Conservation (phyloP, 306 rosid species). For the Lablab purpureus region DNA sequence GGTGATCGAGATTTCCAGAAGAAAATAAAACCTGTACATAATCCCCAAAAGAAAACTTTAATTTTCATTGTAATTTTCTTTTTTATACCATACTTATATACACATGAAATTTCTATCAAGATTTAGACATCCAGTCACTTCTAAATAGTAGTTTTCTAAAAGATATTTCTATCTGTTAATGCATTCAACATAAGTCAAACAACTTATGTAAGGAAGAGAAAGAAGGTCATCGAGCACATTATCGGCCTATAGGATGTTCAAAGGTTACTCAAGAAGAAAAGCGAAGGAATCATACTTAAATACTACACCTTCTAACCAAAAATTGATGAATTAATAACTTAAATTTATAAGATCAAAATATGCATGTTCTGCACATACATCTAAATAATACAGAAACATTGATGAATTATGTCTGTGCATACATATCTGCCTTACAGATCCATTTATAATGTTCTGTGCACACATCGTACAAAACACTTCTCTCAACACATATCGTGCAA, state of each 20-base stretch:
- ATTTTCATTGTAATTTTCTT: background rate
- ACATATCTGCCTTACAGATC: too few species aligned
- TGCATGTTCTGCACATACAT: background rate
- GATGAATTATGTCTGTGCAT: too few species aligned
- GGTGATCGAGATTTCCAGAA: slow-evolving; percentile 66
- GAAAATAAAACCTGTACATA: slow-evolving; percentile 71
- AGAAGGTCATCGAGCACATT: slow-evolving; percentile 7
- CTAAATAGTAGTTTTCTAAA: slow-evolving; percentile 36
- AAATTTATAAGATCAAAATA: slow-evolving; percentile 17
- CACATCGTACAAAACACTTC: slow-evolving; percentile 6
- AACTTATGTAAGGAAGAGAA: slow-evolving; percentile 34
- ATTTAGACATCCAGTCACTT: slow-evolving; percentile 13
- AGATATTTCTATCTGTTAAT: slow-evolving; percentile 9
- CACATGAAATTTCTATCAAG: slow-evolving; percentile 6
- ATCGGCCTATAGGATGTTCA: slow-evolving; percentile 32
- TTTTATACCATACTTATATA: slow-evolving; percentile 5
- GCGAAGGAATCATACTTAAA: slow-evolving; percentile 8
- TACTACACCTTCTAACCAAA: background rate
- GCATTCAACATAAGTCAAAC: slow-evolving; percentile 31
- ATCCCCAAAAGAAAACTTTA: slow-evolving; percentile 35
- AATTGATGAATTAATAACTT: background rate
- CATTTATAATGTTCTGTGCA: too few species aligned
- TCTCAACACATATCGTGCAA: background rate
- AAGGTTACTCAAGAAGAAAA: slow-evolving; percentile 6
- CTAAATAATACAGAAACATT: slow-evolving; percentile 22